These are phyloP conservation scores for Recurvomyces mirabilis DNA, from an alignment of 495 filamentous ascomycete species.

Conservation along the genomic window DNA sequence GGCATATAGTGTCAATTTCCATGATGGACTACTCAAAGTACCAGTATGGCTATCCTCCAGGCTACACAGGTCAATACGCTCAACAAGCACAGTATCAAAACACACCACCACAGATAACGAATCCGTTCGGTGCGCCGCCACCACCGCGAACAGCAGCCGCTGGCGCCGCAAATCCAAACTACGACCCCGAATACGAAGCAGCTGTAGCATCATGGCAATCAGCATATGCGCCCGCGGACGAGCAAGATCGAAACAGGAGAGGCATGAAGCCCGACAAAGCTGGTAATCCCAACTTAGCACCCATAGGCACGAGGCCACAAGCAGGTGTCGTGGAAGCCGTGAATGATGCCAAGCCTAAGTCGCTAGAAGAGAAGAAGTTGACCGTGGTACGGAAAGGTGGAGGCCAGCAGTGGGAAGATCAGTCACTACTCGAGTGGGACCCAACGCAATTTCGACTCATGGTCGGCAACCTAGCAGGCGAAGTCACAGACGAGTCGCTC, in stretches of 20 bases:
- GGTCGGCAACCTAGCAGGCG: constrained; percentile 94
- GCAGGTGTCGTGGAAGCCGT: constrained; percentile 29
- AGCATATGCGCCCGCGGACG: constrained; percentile 61
- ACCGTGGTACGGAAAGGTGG: constrained; percentile 82
- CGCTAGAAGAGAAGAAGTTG: constrained; percentile 41
- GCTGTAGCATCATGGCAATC: constrained; percentile 96
- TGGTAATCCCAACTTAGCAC: constrained; percentile 37
- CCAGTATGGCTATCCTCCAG: constrained; percentile 25
- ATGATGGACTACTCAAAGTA: constrained; percentile 39
- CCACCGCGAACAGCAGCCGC: constrained; percentile 30
- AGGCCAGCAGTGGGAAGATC: constrained; percentile 80
- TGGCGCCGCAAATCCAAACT: constrained; percentile 32
- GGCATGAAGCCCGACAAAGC: constrained; percentile 20
- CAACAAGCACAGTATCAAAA: constrained; percentile 36
- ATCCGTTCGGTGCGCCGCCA: constrained; percentile 67
- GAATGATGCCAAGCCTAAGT: constrained; percentile 31
- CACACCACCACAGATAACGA: constrained; percentile 64
- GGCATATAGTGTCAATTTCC: too few species aligned
- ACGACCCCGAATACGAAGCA: constrained; percentile 80
- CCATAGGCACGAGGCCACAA: constrained; percentile 31
- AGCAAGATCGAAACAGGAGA: constrained; percentile 28
- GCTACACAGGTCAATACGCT: constrained; percentile 20
- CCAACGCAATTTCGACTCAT: constrained; percentile 89
- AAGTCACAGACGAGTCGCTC: constrained; percentile 92
- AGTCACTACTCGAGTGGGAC: constrained; percentile 86